A percentile compares a stretch with the other conserved stretches of the same genome.
These are phyloP conservation scores for Ceratobasidium sp. DNA, from an alignment of 1,284 basidiomycete species.

Conservation along the genomic window DNA sequence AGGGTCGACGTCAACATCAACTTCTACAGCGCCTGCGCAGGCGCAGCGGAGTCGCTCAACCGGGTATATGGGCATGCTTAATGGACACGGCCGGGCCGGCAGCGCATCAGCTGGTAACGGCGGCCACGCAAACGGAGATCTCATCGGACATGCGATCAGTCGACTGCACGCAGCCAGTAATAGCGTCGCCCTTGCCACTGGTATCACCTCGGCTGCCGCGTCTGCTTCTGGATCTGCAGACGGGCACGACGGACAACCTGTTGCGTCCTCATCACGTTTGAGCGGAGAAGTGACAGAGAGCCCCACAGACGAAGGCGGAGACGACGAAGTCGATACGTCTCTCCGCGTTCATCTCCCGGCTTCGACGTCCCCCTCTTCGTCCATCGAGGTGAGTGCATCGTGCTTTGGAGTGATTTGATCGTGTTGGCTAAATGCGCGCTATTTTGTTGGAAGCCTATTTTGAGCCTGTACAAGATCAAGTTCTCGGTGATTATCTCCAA, in stretches of 20 bases:
- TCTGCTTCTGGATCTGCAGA: conserved; percentile 32
- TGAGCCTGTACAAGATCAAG: conserved; percentile 51
- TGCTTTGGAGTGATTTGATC: neutral
- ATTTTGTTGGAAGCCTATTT: conserved; percentile 47
- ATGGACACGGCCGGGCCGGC: conserved; percentile 4
- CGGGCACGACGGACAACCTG: conserved; percentile 24
- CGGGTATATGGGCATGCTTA: conserved; percentile 30
- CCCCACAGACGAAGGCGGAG: conserved; percentile 54
- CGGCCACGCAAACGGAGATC: conserved; percentile 26
- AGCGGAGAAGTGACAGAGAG: conserved; percentile 35
- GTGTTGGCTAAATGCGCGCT: neutral
- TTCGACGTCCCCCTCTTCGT: conserved; percentile 71
- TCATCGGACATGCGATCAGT: conserved; percentile 36
- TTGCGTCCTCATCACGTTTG: conserved; percentile 33
- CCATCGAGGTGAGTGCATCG: conserved; percentile 53
- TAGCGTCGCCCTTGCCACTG: conserved; percentile 25
- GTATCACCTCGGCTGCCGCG: conserved; percentile 1
- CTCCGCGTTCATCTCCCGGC: conserved; percentile 60
- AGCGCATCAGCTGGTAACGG: conserved; percentile 3
- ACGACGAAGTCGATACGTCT: conserved; percentile 62
- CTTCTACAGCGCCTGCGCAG: conserved; percentile 26
- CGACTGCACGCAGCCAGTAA: conserved; percentile 38
- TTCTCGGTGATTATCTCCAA: conserved; percentile 79
- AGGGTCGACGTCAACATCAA: conserved; percentile 45
- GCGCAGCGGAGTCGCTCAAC: conserved; percentile 4